Evolutionary conservation across 1,284 basidiomycete genomes (phyloP).

Genomic region (Puccinia coronata): DNA sequence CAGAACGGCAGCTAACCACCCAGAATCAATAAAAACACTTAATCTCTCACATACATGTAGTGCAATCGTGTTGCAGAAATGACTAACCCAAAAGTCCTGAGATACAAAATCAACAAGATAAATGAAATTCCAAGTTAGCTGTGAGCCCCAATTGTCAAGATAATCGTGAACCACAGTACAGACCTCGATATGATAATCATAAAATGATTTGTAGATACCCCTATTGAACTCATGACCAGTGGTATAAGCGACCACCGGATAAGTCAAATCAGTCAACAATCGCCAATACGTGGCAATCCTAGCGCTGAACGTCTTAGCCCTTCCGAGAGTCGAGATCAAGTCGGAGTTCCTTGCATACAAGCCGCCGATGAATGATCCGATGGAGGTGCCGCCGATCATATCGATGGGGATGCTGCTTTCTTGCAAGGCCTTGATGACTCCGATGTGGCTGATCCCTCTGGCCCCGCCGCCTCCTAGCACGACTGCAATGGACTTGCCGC

Average conservation of each 20-base stretch:
- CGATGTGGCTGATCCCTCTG: constrained; percentile 88
- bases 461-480: constrained; percentile 96
- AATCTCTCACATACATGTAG: not conserved
- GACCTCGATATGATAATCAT: constrained; percentile 49
- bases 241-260: constrained; percentile 95
- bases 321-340: constrained; percentile 77
- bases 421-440: constrained; percentile 83
- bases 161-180: constrained; percentile 10
- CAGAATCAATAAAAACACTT: constrained; percentile 6
- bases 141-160: not conserved
- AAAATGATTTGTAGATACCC: constrained; percentile 51
- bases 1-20: constrained; percentile 97
- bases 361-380: constrained; percentile 91
- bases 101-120: constrained; percentile 57
- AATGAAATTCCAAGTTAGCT: constrained; percentile 53
- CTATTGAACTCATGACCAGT: constrained; percentile 67
- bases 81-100: constrained; percentile 90
- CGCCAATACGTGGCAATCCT: constrained; percentile 93
- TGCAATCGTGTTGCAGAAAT: constrained; percentile 50
- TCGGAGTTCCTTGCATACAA: constrained; percentile 93
- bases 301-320: constrained; percentile 87
- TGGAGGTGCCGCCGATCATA: constrained; percentile 80
- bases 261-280: constrained; percentile 90
- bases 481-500: constrained; percentile 88
- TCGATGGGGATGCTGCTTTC: constrained; percentile 92